Evolutionary conservation across 768 basidiomycete species (phyloP), one percentile per base, ranked within the genome.

Genomic region (Obba rivulosa): DNA sequence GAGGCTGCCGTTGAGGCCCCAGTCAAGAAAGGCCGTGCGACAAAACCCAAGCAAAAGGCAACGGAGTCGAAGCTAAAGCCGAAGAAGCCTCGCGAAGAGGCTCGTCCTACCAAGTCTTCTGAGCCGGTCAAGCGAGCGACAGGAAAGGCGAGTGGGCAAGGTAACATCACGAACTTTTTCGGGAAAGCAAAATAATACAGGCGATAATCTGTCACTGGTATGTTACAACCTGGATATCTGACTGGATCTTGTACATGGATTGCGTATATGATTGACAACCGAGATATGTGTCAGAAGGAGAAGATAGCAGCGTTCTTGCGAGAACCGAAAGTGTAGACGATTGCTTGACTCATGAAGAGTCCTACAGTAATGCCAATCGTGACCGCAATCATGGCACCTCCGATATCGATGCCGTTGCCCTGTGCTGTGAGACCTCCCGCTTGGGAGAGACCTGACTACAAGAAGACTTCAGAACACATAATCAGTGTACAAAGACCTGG

Each of bases 311-410:
- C 86, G 49, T 81, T 85, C 72, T 93, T 93, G 50, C 85, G 76
- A 8, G 78, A 74, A 8, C 90, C 91, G 57, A 93, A 92, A 56
- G 84, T 85, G 60, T 92, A 93, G 14, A 93, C 87, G 37, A 93
- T 65, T 10, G 88, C 83, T 61, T 89, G 87, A 56, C 87, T 90
- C 77, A 87, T 88, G 69, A 92, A 92, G 38, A 93, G 65, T 16
- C 91, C 89, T 43, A 92, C 88, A 0, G 89, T 92, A 57, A 93
- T 92, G 23, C 91, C 91, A 49, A 92, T 89, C 0, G 88, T 86
- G 41, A 92, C 90, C n/a, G 84, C 79, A 51, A 89, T 87, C 86
- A 91, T 91, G 8, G 90, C 85, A 28, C 83, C 81, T 52, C 90
- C 86, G 45, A 92, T 87, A 55, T 90, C 88, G 53, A 92, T 88